These are phyloP conservation scores for Phytophthora uliginosa DNA, from an alignment of 352 stramenopile species.

Conservation along the genomic window DNA sequence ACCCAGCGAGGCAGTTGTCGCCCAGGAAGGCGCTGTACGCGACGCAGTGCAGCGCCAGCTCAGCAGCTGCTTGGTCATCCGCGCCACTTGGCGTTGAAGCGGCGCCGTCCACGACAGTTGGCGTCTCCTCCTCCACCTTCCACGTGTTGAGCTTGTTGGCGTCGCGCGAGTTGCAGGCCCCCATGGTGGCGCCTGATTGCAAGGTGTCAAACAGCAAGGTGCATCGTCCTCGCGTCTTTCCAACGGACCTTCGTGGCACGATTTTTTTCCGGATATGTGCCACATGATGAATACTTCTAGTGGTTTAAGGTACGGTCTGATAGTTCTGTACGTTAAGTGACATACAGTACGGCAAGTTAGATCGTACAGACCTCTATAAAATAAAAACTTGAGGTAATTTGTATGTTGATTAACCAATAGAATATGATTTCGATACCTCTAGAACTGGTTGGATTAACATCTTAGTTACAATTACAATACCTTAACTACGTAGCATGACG, in stretches of 20 bases:
- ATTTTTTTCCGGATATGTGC: neutral
- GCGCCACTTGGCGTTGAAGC: conserved; percentile 25
- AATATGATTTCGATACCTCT: too few species aligned
- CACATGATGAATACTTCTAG: neutral
- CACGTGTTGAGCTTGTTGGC: conserved; percentile 47
- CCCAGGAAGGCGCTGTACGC: conserved; percentile 41
- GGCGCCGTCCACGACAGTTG: conserved; percentile 13
- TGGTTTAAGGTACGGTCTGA: neutral
- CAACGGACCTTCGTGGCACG: conserved; percentile 6
- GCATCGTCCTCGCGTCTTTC: conserved; percentile 30
- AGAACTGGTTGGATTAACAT: too few species aligned
- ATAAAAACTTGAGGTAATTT: neutral
- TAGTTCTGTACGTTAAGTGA: neutral
- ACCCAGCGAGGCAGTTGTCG: conserved; percentile 61
- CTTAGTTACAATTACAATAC: neutral
- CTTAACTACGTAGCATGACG: neutral
- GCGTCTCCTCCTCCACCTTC: conserved; percentile 51
- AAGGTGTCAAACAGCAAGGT: conserved; percentile 13
- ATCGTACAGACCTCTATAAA: neutral
- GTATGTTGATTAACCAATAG: too few species aligned
- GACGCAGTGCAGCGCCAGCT: conserved; percentile 66
- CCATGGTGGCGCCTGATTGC: conserved; percentile 41
- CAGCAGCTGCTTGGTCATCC: conserved; percentile 25
- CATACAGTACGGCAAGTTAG: too few species aligned
- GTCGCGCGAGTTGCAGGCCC: conserved; percentile 54